Evolutionary conservation across 345 rosid species (phyloP), one percentile per base, ranked within the genome.

Genomic region (Gossypium australe): DNA sequence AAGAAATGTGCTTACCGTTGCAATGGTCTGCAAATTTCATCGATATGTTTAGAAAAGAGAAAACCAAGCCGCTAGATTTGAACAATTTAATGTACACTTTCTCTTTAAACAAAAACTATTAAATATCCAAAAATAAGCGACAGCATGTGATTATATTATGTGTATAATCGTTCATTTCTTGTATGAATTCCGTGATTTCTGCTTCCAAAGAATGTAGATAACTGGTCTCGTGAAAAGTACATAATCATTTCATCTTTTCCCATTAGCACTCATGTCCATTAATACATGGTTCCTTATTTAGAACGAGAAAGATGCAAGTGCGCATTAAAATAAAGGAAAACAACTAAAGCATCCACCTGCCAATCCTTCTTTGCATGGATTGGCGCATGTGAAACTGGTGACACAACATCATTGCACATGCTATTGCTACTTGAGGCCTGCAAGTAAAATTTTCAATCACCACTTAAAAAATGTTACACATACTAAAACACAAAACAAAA

Each of bases 381-480:
- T 87, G 94, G 17, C 85, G 85, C 87, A 87, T 80, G 79, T 83
- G 87, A 84, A 87, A 89, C 76, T 79, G 81, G 80, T 87, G 94
- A 78, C 94, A 87, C 80, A 87, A 76, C 81, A 86, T 67, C 87
- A 84, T 86, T 49, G 91, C 88, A 78, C 83, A 80, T 55, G 85
- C 85, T 73, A 85, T 84, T 38, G 83, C 76, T 75, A 87, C 84
- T 79, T 86, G 91, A 74, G 91, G 84, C 77, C 93, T 89, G 85
- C 70, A 86, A 73, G 62, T 53, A 57, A 72, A 67, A 75, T 55
- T 45, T 67, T 79, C 77, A 73, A 70, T 78, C 70, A 78, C 53
- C 73, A 44, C 72, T 65, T 71, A 17, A 69, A 51, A 29, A 67
- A 14, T 7, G 18, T 48, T 24, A 47, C 34, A 67, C 56, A 22